Evolutionary conservation across 208 protist species (phyloP).

Genomic region (Tritrichomonas musculus): DNA sequence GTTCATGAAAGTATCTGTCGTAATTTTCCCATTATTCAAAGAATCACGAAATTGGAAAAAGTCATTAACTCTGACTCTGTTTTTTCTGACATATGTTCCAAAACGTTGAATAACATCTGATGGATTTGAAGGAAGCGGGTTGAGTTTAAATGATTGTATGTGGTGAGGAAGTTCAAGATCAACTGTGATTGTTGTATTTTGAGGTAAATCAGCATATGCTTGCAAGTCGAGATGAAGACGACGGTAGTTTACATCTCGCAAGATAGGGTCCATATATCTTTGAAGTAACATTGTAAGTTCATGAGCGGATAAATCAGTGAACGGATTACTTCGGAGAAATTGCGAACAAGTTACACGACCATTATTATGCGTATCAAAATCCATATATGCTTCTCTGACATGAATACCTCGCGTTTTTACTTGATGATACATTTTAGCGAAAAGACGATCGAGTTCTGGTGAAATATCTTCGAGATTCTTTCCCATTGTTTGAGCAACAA

Average conservation of each 20-base stretch:
- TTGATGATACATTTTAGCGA: not conserved
- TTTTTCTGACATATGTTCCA: not conserved
- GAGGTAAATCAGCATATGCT: not conserved
- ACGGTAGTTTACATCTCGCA: not conserved
- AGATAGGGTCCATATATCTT: not conserved
- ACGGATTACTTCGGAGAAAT: not conserved
- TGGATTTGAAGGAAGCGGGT: not conserved
- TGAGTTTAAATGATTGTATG: not conserved
- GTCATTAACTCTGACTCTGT: not conserved
- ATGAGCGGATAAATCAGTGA: not conserved
- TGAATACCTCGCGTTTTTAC: constrained; percentile 19
- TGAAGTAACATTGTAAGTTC: not conserved
- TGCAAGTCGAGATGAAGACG: not conserved
- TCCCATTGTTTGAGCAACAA: not conserved
- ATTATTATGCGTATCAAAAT: not conserved
- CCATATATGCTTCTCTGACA: not conserved
- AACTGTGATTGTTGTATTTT: not conserved
- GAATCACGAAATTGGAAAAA: constrained; percentile 21
- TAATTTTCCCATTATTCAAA: not conserved
- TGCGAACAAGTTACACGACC: not conserved
- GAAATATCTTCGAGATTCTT: not conserved
- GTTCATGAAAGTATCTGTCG: not conserved
- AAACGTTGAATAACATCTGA: not conserved
- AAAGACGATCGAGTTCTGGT: not conserved
- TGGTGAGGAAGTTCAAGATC: constrained; percentile 2